Evolutionary conservation across 1,139 yeast genomes (phyloP), one percentile per base, ranked within the genome.

Genomic region (Geotrichum macrosporum): DNA sequence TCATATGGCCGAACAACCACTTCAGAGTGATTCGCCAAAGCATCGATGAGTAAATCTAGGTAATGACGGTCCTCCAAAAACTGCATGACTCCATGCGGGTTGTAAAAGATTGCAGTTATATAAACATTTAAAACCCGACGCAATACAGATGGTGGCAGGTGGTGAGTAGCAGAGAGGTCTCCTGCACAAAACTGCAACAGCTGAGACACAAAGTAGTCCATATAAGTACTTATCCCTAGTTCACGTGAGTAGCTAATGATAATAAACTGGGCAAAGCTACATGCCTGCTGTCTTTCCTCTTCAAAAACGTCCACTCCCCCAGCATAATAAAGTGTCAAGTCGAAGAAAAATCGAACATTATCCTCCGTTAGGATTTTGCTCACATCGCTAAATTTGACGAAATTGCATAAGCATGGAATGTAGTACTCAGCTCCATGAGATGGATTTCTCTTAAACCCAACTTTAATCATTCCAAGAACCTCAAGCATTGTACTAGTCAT

Each of bases 341-440:
- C 35, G 31, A 46, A 46, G 24, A 36, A 46, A 18, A 46, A 41
- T 31, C 30, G 26, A 3, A 42, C 19, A 20, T 46, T 46, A 5
- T 35, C 31, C 31, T 46, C 49, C 4, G 34, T 36, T 29, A 33
- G 19, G 12, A 46, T 20, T 27, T 36, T 30, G 33, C 21, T 16
- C 6, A 35, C 12, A 6, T 10, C 20, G 31, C 44, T 27, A 19
- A 36, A 43, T 21, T 46, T 38, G 21, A 49, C 19, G 29, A 49
- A 31, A 24, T 41, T 43, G 35, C 52, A 49, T 20, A 49, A 20
- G 16, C 38, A 37, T 4, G 50, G 50, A 12, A 47, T 41, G 27
- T 18, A 46, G 21, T 49, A 49, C 37, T 49, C 49, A 34, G 41
- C 44, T 3, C 46, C 47, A 15, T 46, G 46, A 15, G 41, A 8